Base-by-base conservation (phyloP, 768 basidiomycete genomes). In the Tulasnella sp. region DNA sequence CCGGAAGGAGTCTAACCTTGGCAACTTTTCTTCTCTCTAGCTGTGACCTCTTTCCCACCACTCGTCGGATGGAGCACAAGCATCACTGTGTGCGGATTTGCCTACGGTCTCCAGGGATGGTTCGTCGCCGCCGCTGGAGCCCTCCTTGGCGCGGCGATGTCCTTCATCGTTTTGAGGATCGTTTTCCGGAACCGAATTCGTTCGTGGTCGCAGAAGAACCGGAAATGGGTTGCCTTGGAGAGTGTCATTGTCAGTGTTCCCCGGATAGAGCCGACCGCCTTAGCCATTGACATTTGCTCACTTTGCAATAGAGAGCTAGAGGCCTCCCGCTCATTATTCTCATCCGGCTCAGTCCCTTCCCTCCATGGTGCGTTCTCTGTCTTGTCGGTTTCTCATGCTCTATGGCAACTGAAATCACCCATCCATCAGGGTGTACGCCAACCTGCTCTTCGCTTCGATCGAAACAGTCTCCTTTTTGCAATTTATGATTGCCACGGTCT, bases 241-340 rank as follows among this genome's bases (percentile, higher is more conserved):
- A 85, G 89, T 3, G 93, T 94, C 69, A 89, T 95, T 54, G 94
- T 94, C 83, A 85, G 91, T 83, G n/a, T 44, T 22, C 76, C 5
- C 46, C 82, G 24, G n/a, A 1, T 54, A 22, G n/a, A 54, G 54
- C 54, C n/a, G 12, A 54, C 18, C 12, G 28, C n/a, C 42, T 0
- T n/a, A 34, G 58, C 31, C 34, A 22, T 20, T n/a, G n/a, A 42
- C 18, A 34, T 28, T 14, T 28, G 16, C 82, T 79, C 48, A 82
- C 81, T 8, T 9, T 8, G 73, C 42, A 54, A 54, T 82, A 94
- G 93, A 88, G 87, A 81, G 90, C 91, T 22, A 94, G 93, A 85
- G 95, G 95, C 24, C 87, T 96, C 24, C 92, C 92, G n/a, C 87
- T 96, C 34, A 93, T 96, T 58, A 90, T 95, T 82, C 89, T 96